Conservation (phyloP, 306 rosid species). For the Cicer judaicum region DNA sequence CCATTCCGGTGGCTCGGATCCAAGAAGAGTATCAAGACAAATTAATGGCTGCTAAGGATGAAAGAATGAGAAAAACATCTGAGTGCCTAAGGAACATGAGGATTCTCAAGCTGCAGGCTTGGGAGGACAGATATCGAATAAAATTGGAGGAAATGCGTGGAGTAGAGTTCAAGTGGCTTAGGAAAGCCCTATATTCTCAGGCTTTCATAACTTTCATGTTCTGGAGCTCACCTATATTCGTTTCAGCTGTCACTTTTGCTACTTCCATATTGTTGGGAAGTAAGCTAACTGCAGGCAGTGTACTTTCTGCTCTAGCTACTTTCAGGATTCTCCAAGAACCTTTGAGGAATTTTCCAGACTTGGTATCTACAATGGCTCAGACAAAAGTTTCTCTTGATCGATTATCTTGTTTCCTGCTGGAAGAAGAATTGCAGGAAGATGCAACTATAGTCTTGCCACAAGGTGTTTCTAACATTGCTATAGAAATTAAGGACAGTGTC, state of each 20-base stretch:
- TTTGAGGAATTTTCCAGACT: conserved; percentile 94
- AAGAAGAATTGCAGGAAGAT: conserved; percentile 93
- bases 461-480: conserved; percentile 70
- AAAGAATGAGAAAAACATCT: conserved; percentile 96
- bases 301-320: conserved; percentile 98
- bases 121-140: conserved; percentile 86
- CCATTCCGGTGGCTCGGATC: conserved; percentile 81
- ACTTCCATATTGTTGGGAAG: conserved; percentile 86
- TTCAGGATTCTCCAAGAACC: conserved; percentile 99
- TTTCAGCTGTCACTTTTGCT: conserved; percentile 90
- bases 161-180: conserved; percentile 94
- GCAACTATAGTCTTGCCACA: conserved; percentile 81
- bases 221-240: conserved; percentile 99
- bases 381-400: conserved; percentile 99
- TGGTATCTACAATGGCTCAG: conserved; percentile 99
- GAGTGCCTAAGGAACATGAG: conserved; percentile 97
- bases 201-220: conserved; percentile 97
- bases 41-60: conserved; percentile 97
- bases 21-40: conserved; percentile 96
- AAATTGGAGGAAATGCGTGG: conserved; percentile 91
- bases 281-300: conserved; percentile 89
- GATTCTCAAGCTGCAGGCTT: conserved; percentile 97
- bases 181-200: conserved; percentile 93
- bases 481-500: conserved; percentile 78
- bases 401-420: conserved; percentile 81